Evolutionary conservation across 192 early-diverging fungal genomes (phyloP), one percentile per base, ranked within the genome.

Genomic region (Coemansia sp.): DNA sequence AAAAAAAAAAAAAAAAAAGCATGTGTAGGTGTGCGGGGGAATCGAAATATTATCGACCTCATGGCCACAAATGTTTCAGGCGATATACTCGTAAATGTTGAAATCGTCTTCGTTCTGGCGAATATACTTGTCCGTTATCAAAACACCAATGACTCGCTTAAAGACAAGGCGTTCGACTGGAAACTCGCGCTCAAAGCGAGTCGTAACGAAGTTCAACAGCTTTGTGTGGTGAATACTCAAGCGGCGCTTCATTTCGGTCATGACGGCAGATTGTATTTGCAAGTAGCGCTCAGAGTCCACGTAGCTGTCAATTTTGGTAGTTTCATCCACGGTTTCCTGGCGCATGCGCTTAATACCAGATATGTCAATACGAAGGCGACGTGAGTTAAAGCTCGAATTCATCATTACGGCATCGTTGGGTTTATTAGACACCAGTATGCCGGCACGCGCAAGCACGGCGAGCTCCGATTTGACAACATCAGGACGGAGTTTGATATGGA

Each of bases 291-390:
- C 27, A 10, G 36, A 91, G 62, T 93, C 91, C 45, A 94, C 90
- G 0, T 85, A 92, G 76, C 94, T 92, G 74, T 95, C 53, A 7
- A 57, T 57, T 15, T 12, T 89, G 10, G 92, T 91, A 44, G 93
- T 91, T 57, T 95, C 95, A 3, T 87, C 76, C 65, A 94, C 94
- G 0, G 84, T 76, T 70, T 95, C 94, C 55, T 90, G 87, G 61
- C 95, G 94, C 25, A 86, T 85, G 73, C 89, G 92, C 63, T 94
- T 84, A 7, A 90, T 90, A 31, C 90, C 64, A 65, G 95, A 95
- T 50, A 98, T 76, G 74, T 96, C 94, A 48, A 98, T 87, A 63
- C 90, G 85, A 17, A 92, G 75, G 69, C 92, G 91, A 68, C 94
- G 94, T 77, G 87, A 90, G 76, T 88, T 87, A 67, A 90, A 91